phyloP scores from a whole-genome alignment of 139 green algal genomes.

The Chlorella vulgaris region DNA sequence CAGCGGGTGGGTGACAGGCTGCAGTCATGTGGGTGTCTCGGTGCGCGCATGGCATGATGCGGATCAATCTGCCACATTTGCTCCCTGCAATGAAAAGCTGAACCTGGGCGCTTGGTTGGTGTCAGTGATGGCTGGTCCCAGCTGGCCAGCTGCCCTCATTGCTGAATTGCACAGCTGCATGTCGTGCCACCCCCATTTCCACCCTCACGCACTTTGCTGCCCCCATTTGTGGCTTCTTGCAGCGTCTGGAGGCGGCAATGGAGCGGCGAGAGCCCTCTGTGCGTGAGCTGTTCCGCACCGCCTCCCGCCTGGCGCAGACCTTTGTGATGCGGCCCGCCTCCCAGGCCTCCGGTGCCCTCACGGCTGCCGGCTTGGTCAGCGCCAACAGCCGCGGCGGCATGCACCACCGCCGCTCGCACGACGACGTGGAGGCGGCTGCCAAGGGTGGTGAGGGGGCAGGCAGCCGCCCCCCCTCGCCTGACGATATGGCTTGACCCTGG shows the following conservation, averaged over 20 bases:
- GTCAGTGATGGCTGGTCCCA: no score
- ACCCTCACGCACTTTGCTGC: no score
- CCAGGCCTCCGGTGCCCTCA: background rate
- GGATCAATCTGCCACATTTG: no score
- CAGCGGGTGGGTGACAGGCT: constrained; percentile 25
- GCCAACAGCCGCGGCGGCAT: background rate
- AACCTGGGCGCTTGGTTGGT: no score
- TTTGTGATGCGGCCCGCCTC: constrained; percentile 3
- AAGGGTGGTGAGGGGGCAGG: background rate
- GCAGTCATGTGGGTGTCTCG: background rate
- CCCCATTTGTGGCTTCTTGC: background rate
- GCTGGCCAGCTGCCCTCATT: no score
- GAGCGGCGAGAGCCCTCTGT: constrained; percentile 43
- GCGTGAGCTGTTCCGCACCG: constrained; percentile 47
- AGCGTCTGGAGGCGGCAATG: constrained; percentile 43
- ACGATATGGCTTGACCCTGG: background rate
- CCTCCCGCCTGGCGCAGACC: constrained; percentile 10
- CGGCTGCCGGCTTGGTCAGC: background rate
- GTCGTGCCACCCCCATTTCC: no score
- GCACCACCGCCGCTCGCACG: background rate
- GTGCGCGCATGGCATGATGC: no score
- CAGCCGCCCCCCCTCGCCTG: background rate
- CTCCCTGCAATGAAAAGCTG: no score
- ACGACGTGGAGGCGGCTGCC: background rate
- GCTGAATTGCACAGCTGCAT: no score